Evolutionary conservation across 2,329 filamentous ascomycete genomes (phyloP).

Genomic region (Colletotrichum navitas): DNA sequence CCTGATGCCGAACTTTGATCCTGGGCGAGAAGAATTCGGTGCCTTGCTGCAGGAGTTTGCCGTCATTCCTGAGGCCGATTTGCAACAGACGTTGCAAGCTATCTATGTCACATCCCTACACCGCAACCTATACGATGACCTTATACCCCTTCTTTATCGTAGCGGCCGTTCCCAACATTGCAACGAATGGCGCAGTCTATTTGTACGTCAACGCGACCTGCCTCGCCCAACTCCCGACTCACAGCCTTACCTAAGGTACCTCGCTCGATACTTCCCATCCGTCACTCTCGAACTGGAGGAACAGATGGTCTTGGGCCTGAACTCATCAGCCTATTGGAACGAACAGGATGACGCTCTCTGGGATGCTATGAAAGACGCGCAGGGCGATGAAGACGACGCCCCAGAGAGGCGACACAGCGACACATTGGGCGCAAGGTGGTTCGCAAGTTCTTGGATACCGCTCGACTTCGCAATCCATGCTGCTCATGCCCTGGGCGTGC

Average conservation of each 20-base stretch:
- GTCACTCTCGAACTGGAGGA: conserved; percentile 56
- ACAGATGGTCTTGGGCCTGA: conserved; percentile 43
- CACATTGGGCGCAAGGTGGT: conserved; percentile 80
- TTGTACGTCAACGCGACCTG: conserved; percentile 57
- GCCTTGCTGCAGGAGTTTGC: conserved; percentile 59
- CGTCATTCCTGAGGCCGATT: conserved; percentile 50
- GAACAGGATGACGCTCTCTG: conserved; percentile 44
- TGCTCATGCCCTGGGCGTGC: conserved; percentile 77
- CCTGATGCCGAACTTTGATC: conserved; percentile 58
- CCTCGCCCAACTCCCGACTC: conserved; percentile 55
- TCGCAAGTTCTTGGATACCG: conserved; percentile 79
- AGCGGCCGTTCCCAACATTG: conserved; percentile 60
- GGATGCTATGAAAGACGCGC: conserved; percentile 54
- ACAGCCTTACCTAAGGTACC: conserved; percentile 62
- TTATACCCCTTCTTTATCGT: conserved; percentile 65
- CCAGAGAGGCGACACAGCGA: conserved; percentile 70
- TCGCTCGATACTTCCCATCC: conserved; percentile 60
- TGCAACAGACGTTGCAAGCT: conserved; percentile 56
- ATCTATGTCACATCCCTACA: conserved; percentile 61
- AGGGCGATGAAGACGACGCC: conserved; percentile 56
- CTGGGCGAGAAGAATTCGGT: conserved; percentile 56
- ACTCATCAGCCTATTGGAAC: conserved; percentile 23
- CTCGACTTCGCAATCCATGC: conserved; percentile 79
- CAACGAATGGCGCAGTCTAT: conserved; percentile 60
- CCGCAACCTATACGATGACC: conserved; percentile 61